A percentile compares a stretch with the other conserved stretches of the same genome.
phyloP scores from a whole-genome alignment of 192 early-diverging fungal species.

The Umbelopsis vinacea region DNA sequence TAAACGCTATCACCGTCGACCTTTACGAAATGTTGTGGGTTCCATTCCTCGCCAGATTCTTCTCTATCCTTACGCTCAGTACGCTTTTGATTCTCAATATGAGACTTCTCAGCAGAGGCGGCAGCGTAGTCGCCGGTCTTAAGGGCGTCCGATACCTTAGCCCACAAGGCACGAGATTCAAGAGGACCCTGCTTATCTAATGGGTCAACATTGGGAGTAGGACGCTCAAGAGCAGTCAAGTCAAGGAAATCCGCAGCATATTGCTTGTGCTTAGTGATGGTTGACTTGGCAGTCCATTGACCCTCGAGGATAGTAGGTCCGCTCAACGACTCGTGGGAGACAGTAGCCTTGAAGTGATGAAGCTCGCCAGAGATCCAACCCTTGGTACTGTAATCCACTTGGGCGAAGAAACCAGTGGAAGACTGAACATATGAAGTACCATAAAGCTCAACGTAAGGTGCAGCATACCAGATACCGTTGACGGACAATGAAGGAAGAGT shows the following conservation, averaged over 20 bases:
- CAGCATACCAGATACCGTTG: constrained; percentile 68
- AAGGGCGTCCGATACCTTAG: constrained; percentile 69
- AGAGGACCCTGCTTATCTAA: constrained; percentile 60
- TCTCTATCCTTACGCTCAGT: constrained; percentile 63
- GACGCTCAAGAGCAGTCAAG: constrained; percentile 49
- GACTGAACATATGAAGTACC: constrained; percentile 67
- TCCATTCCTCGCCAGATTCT: constrained; percentile 57
- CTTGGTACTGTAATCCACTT: constrained; percentile 75
- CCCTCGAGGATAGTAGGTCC: constrained; percentile 57
- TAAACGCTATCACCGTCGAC: constrained; percentile 44
- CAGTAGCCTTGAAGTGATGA: constrained; percentile 72
- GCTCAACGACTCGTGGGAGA: constrained; percentile 3
- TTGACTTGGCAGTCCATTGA: constrained; percentile 72
- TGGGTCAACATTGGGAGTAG: constrained; percentile 62
- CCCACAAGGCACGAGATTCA: constrained; percentile 76
- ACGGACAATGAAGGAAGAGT: constrained; percentile 76
- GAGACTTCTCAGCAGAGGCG: constrained; percentile 70
- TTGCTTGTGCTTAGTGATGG: constrained; percentile 53
- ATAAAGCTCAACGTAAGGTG: constrained; percentile 60
- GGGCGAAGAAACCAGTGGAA: constrained; percentile 59
- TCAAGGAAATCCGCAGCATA: constrained; percentile 65
- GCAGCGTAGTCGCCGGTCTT: constrained; percentile 66
- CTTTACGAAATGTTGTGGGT: constrained; percentile 52
- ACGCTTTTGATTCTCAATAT: constrained; percentile 73
- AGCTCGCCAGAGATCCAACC: constrained; percentile 83